Conservation (phyloP, 805 yeast species). For the Schwanniomyces vanrijiae region DNA sequence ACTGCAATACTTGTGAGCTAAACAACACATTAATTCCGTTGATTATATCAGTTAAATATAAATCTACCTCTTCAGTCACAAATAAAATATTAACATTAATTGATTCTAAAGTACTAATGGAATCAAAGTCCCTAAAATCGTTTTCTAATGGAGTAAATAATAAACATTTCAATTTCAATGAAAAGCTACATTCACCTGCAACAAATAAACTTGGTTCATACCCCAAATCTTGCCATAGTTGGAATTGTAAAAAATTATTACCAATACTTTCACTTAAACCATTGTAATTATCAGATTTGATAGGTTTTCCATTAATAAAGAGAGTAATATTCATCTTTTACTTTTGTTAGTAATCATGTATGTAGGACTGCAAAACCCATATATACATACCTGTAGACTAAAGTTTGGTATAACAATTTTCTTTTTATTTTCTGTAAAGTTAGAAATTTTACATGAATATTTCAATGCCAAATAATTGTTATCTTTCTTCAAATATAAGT, state of each 20-base stretch:
- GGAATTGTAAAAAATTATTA: background rate
- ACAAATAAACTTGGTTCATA: slow-evolving; percentile 8
- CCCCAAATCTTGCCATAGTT: slow-evolving; percentile 10
- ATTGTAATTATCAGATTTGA: slow-evolving; percentile 7
- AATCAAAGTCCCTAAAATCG: background rate
- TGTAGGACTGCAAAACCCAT: background rate
- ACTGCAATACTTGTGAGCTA: slow-evolving; percentile 21
- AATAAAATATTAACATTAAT: background rate
- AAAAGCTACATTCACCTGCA: slow-evolving; percentile 7
- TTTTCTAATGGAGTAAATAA: slow-evolving; percentile 6
- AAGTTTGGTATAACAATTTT: background rate
- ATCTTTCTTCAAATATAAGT: slow-evolving; percentile 7
- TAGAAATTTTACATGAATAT: slow-evolving; percentile 1
- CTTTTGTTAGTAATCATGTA: background rate
- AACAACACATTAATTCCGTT: slow-evolving; percentile 21
- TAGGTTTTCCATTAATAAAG: slow-evolving; percentile 9
- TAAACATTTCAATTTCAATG: slow-evolving; percentile 8
- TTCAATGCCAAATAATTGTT: slow-evolving; percentile 7
- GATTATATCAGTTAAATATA: slow-evolving; percentile 6
- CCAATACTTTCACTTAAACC: slow-evolving; percentile 13
- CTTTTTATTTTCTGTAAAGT: background rate
- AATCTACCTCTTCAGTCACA: slow-evolving; percentile 1
- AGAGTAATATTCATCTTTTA: slow-evolving; percentile 10
- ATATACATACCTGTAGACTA: background rate
- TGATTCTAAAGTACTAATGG: background rate